Evolutionary conservation across 352 stramenopile genomes (phyloP).

Genomic region (Poterioochromonas sp.): DNA sequence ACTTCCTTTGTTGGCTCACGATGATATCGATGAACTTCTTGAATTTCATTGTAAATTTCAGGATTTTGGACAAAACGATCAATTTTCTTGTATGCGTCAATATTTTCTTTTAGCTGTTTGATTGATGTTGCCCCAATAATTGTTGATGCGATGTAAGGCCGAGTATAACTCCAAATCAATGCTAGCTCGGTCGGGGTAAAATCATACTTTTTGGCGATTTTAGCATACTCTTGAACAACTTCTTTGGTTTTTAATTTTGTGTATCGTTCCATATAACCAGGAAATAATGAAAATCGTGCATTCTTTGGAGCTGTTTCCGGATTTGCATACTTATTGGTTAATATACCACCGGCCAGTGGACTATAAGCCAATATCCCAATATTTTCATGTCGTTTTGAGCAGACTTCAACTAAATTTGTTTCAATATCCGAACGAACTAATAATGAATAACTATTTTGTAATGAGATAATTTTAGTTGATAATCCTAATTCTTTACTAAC

Average conservation of each 20-base stretch:
- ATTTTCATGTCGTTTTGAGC: conserved; percentile 54
- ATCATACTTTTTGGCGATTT: conserved; percentile 50
- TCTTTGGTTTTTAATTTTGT: background rate
- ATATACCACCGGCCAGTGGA: conserved; percentile 57
- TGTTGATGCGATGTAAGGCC: conserved; percentile 50
- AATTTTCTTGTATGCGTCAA: conserved; percentile 56
- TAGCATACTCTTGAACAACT: conserved; percentile 51
- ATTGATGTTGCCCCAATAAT: conserved; percentile 64
- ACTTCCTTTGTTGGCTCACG: too few relatives aligned
- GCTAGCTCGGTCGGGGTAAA: conserved; percentile 56
- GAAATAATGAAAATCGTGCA: conserved; percentile 40
- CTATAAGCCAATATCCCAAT: conserved; percentile 60
- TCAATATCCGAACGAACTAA: conserved; percentile 62
- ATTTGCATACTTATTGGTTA: conserved; percentile 55
- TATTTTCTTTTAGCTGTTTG: conserved; percentile 58
- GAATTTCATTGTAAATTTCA: too few relatives aligned
- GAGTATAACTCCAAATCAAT: conserved; percentile 51
- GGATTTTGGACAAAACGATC: too few relatives aligned
- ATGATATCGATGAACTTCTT: too few relatives aligned
- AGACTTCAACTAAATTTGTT: conserved; percentile 55
- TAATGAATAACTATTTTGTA: conserved; percentile 66
- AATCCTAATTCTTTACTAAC: conserved; percentile 34
- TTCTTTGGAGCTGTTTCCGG: conserved; percentile 34
- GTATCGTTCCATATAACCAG: conserved; percentile 43
- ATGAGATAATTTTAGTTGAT: too few relatives aligned